phyloP scores from a whole-genome alignment of 306 rosid genomes.

The Quercus suber region DNA sequence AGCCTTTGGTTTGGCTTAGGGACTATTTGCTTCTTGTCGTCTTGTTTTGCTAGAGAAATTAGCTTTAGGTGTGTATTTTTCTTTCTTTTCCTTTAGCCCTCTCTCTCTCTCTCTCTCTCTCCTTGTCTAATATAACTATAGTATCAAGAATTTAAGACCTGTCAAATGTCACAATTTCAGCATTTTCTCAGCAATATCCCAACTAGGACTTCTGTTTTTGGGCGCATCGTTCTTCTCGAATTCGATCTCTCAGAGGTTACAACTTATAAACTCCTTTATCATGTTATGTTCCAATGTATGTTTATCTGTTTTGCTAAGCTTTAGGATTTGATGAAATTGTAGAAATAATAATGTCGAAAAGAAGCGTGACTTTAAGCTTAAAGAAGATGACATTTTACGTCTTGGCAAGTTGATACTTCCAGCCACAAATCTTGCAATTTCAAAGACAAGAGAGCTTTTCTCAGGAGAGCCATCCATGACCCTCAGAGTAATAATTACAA shows the following conservation, averaged over 20 bases:
- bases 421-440: slow-evolving; percentile 57
- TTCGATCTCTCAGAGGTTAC: slow-evolving; percentile 66
- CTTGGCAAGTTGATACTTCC: slow-evolving; percentile 64
- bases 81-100: background rate
- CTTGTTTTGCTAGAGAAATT: slow-evolving; percentile 61
- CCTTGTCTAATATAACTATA: background rate
- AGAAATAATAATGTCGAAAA: slow-evolving; percentile 48
- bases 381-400: slow-evolving; percentile 69
- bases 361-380: slow-evolving; percentile 42
- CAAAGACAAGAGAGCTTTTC: slow-evolving; percentile 55
- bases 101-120: slow-evolving; percentile 1
- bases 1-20: slow-evolving; percentile 89
- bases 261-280: background rate
- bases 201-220: slow-evolving; percentile 56
- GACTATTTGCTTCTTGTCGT: slow-evolving; percentile 54
- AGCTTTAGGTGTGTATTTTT: slow-evolving; percentile 50
- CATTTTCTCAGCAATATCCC: slow-evolving; percentile 65
- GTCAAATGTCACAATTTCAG: slow-evolving; percentile 36
- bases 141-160: background rate
- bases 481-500: slow-evolving; percentile 56
- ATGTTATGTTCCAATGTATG: background rate
- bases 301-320: background rate
- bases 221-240: slow-evolving; percentile 69
- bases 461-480: slow-evolving; percentile 90
- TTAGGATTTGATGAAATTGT: slow-evolving; percentile 17